A percentile compares a stretch with the other conserved stretches of the same genome.
These are phyloP conservation scores for Beverwykella pulmonaria DNA, from an alignment of 495 filamentous ascomycete genomes.

Conservation along the genomic window DNA sequence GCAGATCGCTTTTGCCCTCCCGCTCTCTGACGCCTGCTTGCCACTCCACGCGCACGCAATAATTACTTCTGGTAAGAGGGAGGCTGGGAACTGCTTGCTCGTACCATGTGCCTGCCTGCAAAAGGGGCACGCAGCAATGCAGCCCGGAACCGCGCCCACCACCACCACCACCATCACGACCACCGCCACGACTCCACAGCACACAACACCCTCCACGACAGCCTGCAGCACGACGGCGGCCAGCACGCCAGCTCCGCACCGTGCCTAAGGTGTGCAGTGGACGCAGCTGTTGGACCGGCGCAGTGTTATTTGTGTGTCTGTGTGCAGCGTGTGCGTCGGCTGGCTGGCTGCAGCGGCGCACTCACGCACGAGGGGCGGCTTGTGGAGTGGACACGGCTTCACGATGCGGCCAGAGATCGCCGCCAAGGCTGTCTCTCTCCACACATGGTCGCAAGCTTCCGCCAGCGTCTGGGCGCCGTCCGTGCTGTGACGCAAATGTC, in stretches of 20 bases:
- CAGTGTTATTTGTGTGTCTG: not conserved
- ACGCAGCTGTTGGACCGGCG: not conserved
- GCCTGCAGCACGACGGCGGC: not conserved
- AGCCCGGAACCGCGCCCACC: not conserved
- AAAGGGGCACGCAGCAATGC: conserved; percentile 6
- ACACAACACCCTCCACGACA: too few species aligned
- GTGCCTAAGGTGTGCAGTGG: not conserved
- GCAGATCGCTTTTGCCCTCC: conserved; percentile 27
- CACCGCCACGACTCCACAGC: too few species aligned
- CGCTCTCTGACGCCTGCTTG: not conserved
- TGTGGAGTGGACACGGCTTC: not conserved
- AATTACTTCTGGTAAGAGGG: conserved; percentile 9
- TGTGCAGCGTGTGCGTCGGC: conserved; percentile 19
- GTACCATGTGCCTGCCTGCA: not conserved
- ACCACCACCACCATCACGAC: too few species aligned
- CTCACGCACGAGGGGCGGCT: conserved; percentile 20
- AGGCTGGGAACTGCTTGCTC: conserved; percentile 13
- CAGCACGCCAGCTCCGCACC: not conserved
- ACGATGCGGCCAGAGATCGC: not conserved
- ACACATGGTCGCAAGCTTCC: conserved; percentile 33
- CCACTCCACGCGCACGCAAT: not conserved
- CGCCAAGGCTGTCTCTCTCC: conserved; percentile 12
- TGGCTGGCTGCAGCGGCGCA: conserved; percentile 14
- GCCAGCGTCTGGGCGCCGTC: conserved; percentile 27
- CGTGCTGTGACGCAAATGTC: conserved; percentile 36